A percentile compares a stretch with the other conserved stretches of the same genome.
Evolutionary conservation across 208 protist genomes (phyloP).

Genomic region (Trichomonas gallinae): DNA sequence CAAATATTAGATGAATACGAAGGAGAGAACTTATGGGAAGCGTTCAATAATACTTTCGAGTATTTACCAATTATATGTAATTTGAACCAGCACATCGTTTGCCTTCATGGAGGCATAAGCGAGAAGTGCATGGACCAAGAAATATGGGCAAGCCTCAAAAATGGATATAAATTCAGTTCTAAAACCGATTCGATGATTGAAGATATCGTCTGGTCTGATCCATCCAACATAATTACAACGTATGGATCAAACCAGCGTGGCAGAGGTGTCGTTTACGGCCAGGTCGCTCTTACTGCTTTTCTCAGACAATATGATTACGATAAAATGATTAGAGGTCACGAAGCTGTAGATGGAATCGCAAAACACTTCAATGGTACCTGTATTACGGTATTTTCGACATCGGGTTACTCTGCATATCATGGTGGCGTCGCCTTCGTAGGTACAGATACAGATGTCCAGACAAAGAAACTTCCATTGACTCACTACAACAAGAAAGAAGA

Average conservation of each 20-base stretch:
- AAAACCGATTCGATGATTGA: conserved; percentile 49
- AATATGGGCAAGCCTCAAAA: conserved; percentile 43
- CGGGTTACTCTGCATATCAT: not conserved
- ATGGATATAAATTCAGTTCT: conserved; percentile 68
- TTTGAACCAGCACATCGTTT: conserved; percentile 34
- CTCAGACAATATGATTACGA: not conserved
- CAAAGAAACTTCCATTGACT: not conserved
- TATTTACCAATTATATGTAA: conserved; percentile 53
- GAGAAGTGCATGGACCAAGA: conserved; percentile 44
- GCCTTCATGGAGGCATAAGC: conserved; percentile 55
- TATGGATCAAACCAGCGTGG: not conserved
- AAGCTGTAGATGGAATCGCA: not conserved
- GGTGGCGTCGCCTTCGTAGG: not conserved
- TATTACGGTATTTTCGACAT: not conserved
- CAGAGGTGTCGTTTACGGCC: not conserved
- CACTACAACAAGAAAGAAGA: not conserved
- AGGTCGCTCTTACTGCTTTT: not conserved
- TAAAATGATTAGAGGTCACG: not conserved
- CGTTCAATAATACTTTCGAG: conserved; percentile 62
- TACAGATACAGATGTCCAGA: not conserved
- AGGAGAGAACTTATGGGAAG: conserved; percentile 48
- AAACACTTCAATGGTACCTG: not conserved
- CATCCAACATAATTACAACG: not conserved
- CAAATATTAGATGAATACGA: conserved; percentile 43
- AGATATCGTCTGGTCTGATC: conserved; percentile 43